Base-by-base conservation (phyloP, 495 filamentous ascomycete genomes). In the Aspergillus saccharolyticus region DNA sequence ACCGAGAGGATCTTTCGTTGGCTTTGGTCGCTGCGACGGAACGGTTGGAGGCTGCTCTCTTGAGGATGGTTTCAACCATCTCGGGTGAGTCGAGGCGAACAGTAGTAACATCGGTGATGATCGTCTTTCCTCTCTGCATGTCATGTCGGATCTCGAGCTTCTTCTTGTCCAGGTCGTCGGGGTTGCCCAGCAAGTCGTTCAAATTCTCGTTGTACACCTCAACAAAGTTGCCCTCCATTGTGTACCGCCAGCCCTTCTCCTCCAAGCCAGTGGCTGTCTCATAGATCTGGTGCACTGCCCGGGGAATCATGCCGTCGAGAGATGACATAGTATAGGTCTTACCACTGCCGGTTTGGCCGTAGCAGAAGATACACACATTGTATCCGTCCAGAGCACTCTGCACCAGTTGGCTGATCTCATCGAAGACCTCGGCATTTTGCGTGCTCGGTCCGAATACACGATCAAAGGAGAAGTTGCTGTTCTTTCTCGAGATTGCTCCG, bases 331-430 rank as follows among this genome's bases (percentile, higher is more conserved):
- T 97, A 64, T 85, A 87, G 0, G 94, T 98, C 77, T 98, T 98
- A 45, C 94, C 94, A 33, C 91, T 93, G 3, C 94, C 94, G 4
- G 94, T 98, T 68, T 99, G 94, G 39, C 94, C 94, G 68, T 99
- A 99, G 69, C 91, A 97, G 76, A 99, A 96, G 60, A 99, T 97
- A 72, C 93, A 97, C 33, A 99, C 94, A 66, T 99, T 99, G 73
- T 97, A 97, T 16, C 94, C 94, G 68, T 99, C 94, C 46, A 99
- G 78, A 1, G 95, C 95, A 60, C 87, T 91, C 74, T 99, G 94
- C 14, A 99, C 91, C 20, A 99, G 83, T 64, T 99, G 95, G 56
- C 89, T 94, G 73, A 97, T 97, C 66, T 97, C 94, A 56, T 90
- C 92, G 68, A 97, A 99, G 8, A 99, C 85, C 55, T 96, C 87